Conservation (phyloP, 306 rosid genomes). For the Sindora glabra region DNA sequence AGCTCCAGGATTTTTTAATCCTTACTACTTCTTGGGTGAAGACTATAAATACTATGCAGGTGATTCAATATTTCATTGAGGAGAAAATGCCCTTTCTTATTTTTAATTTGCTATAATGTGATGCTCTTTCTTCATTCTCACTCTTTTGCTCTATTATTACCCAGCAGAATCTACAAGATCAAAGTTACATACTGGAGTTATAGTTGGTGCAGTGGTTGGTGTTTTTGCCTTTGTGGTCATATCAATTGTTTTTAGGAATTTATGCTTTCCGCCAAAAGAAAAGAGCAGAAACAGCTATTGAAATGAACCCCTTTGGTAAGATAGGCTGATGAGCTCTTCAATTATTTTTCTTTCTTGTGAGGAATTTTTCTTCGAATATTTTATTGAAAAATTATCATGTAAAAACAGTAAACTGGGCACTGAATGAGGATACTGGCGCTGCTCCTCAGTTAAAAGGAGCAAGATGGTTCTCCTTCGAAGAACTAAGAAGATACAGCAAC, state of each 20-base stretch:
- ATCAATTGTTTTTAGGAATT: slow-evolving; percentile 38
- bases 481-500: slow-evolving; percentile 52
- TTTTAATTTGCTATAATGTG: neutral
- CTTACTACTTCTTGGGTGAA: slow-evolving; percentile 30
- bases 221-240: slow-evolving; percentile 38
- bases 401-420: slow-evolving; percentile 45
- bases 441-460: slow-evolving; percentile 68
- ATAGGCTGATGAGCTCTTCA: slow-evolving; percentile 4
- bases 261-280: slow-evolving; percentile 52
- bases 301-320: slow-evolving; percentile 40
- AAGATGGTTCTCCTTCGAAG: slow-evolving; percentile 61
- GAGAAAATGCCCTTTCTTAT: neutral
- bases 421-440: slow-evolving; percentile 29
- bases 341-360: slow-evolving; percentile 2
- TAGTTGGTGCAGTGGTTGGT: slow-evolving; percentile 60
- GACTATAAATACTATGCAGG: slow-evolving; percentile 28
- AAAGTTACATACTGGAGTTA: slow-evolving; percentile 24
- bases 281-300: slow-evolving; percentile 35
- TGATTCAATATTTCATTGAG: slow-evolving; percentile 6
- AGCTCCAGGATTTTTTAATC: slow-evolving; percentile 41
- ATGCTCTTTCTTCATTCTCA: slow-evolving; percentile 15
- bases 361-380: neutral
- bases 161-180: slow-evolving; percentile 11
- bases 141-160: neutral
- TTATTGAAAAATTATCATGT: slow-evolving; percentile 11